Conservation (phyloP, 1,139 yeast species). For the Saccharomyces hybrid region DNA sequence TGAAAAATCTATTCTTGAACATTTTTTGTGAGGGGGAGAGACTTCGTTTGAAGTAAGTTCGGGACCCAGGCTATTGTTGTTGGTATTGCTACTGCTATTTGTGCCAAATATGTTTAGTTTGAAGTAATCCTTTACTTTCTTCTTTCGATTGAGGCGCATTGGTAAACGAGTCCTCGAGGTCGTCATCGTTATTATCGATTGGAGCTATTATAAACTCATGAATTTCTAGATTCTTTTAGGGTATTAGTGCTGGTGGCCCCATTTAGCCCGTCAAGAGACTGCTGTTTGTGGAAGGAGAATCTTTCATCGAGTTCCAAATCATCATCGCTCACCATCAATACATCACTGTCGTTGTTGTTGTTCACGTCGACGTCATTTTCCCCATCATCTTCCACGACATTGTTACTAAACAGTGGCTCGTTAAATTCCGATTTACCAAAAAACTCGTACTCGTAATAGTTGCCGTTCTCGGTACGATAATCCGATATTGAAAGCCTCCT, state of each 20-base stretch:
- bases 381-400: slow-evolving; percentile 1
- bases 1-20: not conserved
- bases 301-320: not conserved
- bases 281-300: not conserved
- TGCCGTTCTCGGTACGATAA: slow-evolving; percentile 3
- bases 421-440: not conserved
- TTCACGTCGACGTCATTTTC: slow-evolving; percentile 1
- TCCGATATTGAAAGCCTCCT: slow-evolving; percentile 4
- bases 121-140: slow-evolving; percentile 17
- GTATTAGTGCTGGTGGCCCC: not conserved
- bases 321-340: not conserved
- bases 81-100: slow-evolving; percentile 3
- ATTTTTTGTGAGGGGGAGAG: not conserved
- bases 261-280: not conserved
- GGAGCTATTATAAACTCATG: not conserved
- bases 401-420: not conserved
- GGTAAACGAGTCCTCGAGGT: not conserved
- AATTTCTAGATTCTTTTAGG: not conserved
- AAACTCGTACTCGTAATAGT: slow-evolving; percentile 7
- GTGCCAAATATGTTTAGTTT: slow-evolving; percentile 16
- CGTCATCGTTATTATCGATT: not conserved
- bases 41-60: not conserved
- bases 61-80: not conserved
- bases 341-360: not conserved
- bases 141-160: slow-evolving; percentile 6